Evolutionary conservation across 2,329 filamentous ascomycete genomes (phyloP), one percentile per base, ranked within the genome.

Genomic region (Fusarium oligoseptatum): DNA sequence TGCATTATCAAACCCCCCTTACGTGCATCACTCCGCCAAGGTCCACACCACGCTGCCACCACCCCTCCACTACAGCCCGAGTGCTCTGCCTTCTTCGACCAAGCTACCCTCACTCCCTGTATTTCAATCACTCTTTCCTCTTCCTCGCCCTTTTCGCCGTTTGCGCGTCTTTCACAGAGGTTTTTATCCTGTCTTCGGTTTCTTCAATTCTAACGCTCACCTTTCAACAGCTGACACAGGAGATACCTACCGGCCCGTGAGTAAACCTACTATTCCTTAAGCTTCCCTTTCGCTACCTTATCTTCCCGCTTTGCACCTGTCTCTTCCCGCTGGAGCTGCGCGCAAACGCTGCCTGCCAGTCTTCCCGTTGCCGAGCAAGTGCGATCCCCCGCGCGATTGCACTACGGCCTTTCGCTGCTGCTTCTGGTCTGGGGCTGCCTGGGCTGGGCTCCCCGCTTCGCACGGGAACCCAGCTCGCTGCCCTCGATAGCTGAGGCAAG

Each of bases 221-320:
- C 84, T 88, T 79, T 82, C 75, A 83, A 79, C 83, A 91, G 89
- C 89, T 82, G 89, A 91, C 79, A 87, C 88, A 78, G 87, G 87
- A 83, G 89, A 91, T 80, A 91, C 84, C 75, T 91, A 91, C 83
- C 88, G 89, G 82, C 88, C 89, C 80, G 89, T 89, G 84, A 88
- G 87, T 88, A 75, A 65, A 60, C 61, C 65, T 61, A 29, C 67
- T 60, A 22, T 72, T 68, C 66, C 45, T 74, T 71, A 55, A 65
- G 62, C 70, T 62, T 57, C 45, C 50, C 60, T 58, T 60, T 56
- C 11, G 27, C 27, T 32, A 6, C 27, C 50, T 32, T 34, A 55
- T 52, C 65, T 61, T 39, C 58, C 75, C 55, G 12, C 39, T 66
- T 36, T 57, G 58, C 52, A 68, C 68, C 34, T 43, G 64, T 43